A percentile compares a stretch with the other conserved stretches of the same genome.
These are phyloP conservation scores for Suillus hirtellus DNA, from an alignment of 768 basidiomycete genomes.

Conservation along the genomic window DNA sequence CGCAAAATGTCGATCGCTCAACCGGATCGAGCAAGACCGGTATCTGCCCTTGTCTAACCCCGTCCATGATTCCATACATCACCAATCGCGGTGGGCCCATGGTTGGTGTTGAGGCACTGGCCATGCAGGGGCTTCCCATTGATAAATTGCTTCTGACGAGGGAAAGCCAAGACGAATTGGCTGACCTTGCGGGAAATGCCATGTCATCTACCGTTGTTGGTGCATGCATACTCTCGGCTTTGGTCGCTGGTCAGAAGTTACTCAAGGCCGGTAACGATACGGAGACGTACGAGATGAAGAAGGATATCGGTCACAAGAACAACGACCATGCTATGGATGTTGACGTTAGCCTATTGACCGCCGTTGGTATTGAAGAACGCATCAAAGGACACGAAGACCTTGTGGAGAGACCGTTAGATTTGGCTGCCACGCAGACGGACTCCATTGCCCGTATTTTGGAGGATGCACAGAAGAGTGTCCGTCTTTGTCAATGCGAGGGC, in stretches of 20 bases:
- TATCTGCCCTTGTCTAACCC: constrained; percentile 91
- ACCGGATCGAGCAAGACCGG: constrained; percentile 80
- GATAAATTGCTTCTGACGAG: constrained; percentile 90
- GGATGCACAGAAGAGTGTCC: constrained; percentile 66
- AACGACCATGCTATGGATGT: constrained; percentile 50
- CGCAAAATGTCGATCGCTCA: constrained; percentile 93
- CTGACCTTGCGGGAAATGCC: constrained; percentile 94
- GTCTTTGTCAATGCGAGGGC: constrained; percentile 92
- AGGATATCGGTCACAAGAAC: constrained; percentile 35
- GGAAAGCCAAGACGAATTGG: constrained; percentile 90
- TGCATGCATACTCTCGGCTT: constrained; percentile 80
- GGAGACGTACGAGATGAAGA: constrained; percentile 68
- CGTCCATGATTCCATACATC: constrained; percentile 95
- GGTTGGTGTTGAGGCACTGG: constrained; percentile 89
- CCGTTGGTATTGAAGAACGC: constrained; percentile 42
- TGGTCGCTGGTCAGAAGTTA: constrained; percentile 65
- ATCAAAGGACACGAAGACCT: constrained; percentile 77
- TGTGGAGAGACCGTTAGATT: constrained; percentile 60
- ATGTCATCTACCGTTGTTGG: constrained; percentile 98
- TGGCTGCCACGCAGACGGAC: constrained; percentile 52
- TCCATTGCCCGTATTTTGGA: constrained; percentile 58
- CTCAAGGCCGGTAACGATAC: constrained; percentile 67
- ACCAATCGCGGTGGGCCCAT: constrained; percentile 95
- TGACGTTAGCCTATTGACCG: constrained; percentile 33
- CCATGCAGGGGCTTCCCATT: constrained; percentile 92